Base-by-base conservation (phyloP, 1,139 yeast genomes). In the Blastobotrys persicus region DNA sequence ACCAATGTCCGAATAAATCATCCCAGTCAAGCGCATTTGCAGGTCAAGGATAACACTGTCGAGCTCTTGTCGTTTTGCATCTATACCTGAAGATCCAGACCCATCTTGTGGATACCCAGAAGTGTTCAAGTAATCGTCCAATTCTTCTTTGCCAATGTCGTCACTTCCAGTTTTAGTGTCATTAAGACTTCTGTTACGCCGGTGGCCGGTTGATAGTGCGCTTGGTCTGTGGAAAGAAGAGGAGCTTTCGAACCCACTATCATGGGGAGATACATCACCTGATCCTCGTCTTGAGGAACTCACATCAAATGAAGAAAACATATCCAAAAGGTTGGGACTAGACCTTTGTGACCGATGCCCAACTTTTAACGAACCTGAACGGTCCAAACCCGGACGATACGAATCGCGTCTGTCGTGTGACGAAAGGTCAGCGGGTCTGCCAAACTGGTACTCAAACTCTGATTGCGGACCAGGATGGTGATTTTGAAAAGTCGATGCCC, bases 1-100 rank as follows among this genome's bases (percentile, higher is more conserved):
- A 4, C 67, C 67, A 47, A 64, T 49, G 48, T 64, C 68, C 1
- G 65, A 59, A 44, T 58, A 62, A 20, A 64, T 57, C 45, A 64
- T 51, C 35, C 67, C 62, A 1, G 59, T 60, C 26, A 64, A 49
- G 18, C 56, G 52, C 65, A 63, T 64, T 46, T 62, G 67, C 39
- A 64, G 42, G 17, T 58, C 62, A 12, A 61, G 44, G 23, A 63
- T 49, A 31, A 55, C 48, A 17, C 55, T 54, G 31, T 63, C 64
- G 23, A 62, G 50, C 42, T 52, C 54, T 17, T 52, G 52, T n/a
- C 59, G 49, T 43, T 53, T 59, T 12, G 50, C 42, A 13, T 55
- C 58, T 1, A 44, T 33, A 12, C 31, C 31, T 17, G 19, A 20
- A 18, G 44, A 41, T 12, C 32, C 31, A 18, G 44, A 41, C 13